Evolutionary conservation across 2,329 filamentous ascomycete species (phyloP).

Genomic region (Exophiala oligosperma): DNA sequence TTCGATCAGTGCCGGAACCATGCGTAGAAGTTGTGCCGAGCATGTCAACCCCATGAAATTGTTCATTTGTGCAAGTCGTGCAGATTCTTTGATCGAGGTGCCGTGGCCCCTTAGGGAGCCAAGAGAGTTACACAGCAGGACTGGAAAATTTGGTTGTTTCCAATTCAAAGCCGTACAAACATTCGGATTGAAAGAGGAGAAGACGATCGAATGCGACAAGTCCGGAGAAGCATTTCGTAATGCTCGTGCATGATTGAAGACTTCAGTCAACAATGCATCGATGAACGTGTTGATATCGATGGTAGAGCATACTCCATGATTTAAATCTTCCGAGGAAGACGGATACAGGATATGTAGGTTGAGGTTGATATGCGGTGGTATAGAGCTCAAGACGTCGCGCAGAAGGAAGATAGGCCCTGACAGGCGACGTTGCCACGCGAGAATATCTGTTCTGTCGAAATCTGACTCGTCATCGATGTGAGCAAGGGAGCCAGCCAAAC

Average conservation of each 20-base stretch:
- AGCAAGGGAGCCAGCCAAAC: conserved; percentile 43
- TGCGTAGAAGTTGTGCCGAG: conserved; percentile 80
- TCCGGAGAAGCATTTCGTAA: conserved; percentile 67
- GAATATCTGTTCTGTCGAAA: conserved; percentile 18
- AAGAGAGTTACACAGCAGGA: conserved; percentile 92
- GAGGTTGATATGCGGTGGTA: conserved; percentile 79
- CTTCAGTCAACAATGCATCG: conserved; percentile 77
- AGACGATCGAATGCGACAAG: conserved; percentile 81
- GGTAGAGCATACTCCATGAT: conserved; percentile 69
- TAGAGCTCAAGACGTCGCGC: conserved; percentile 69
- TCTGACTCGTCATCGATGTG: conserved; percentile 38
- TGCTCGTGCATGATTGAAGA: conserved; percentile 85
- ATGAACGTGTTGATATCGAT: conserved; percentile 83
- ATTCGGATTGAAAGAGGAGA: conserved; percentile 87
- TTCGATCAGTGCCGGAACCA: conserved; percentile 87
- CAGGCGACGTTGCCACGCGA: conserved; percentile 61
- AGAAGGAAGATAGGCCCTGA: conserved; percentile 77
- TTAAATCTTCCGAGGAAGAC: conserved; percentile 69
- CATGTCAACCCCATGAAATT: conserved; percentile 98
- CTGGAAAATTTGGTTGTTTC: conserved; percentile 97
- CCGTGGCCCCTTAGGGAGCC: conserved; percentile 52
- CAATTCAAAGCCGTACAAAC: conserved; percentile 95
- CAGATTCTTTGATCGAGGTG: conserved; percentile 90
- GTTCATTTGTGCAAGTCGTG: conserved; percentile 88
- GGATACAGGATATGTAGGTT: conserved; percentile 94